Base-by-base conservation (phyloP, 78 protist genomes). In the Trichosphaerium sp. region DNA sequence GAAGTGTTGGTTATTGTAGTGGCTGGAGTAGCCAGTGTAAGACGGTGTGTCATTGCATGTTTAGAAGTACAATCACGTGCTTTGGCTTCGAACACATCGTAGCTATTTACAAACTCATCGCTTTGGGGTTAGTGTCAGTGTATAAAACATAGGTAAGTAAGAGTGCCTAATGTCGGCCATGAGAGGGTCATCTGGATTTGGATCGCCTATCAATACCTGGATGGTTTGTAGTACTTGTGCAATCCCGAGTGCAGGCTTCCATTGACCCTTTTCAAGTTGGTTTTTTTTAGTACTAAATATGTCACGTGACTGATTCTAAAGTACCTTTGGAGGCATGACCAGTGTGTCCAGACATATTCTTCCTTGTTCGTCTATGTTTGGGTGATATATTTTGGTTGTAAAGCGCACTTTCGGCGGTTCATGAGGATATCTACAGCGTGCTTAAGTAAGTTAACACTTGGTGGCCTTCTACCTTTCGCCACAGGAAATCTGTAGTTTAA, bases 281-380 rank as follows among this genome's bases (percentile, higher is more conserved):
- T 66, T 62, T 12, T 10, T 12, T 54, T 10, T 54, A 54, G 10
- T 34, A 32, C 25, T 12, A 10, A 34, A 10, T 6, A 10, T 54
- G 28, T 10, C 29, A 54, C 6, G 59, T 7, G 32, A 59, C n/a
- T 5, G 34, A 44, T 15, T 44, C 18, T 18, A 44, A 21, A 15
- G 6, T n/a, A 23, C 65, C 15, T 54, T 59, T 1, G 77, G 75
- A 0, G 85, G 74, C 85, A 68, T 65, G 32, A 74, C 74, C 26
- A 91, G 78, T 12, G 59, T 75, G 66, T 87, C 92, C 21, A 88
- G 73, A 35, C 93, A 88, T 26, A 91, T 88, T 14, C 90, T 47
- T 1, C 96, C 96, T 23, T 75, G 74, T 4, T 43, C 15, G 66
- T 91, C 96, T 32, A 91, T 82, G 74, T 91, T 91, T 14, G 96